Conservation (phyloP, 2,329 filamentous ascomycete genomes). For the Polychaeton citri region DNA sequence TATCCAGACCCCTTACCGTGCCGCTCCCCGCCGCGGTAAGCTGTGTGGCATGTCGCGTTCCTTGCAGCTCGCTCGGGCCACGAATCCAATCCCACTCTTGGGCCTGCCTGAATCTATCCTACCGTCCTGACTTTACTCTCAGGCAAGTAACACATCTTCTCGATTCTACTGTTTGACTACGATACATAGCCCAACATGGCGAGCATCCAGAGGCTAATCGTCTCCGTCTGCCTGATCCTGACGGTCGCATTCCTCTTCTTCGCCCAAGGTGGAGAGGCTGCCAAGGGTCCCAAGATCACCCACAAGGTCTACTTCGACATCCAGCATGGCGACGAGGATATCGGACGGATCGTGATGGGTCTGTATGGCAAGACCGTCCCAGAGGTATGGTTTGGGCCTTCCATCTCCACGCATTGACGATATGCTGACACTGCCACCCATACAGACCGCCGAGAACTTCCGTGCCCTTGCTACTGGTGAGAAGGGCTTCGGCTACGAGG, state of each 20-base stretch:
- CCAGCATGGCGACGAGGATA: slow-evolving; percentile 55
- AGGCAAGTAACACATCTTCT: no score
- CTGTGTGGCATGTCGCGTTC: no score
- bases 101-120: no score
- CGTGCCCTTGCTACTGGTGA: slow-evolving; percentile 71
- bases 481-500: slow-evolving; percentile 75
- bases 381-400: slow-evolving; percentile 43
- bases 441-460: slow-evolving; percentile 56
- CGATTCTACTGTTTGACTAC: neutral
- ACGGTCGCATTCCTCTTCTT: slow-evolving; percentile 64
- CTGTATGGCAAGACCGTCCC: slow-evolving; percentile 81
- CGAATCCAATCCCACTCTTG: no score
- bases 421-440: slow-evolving; percentile 1
- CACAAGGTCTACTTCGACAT: slow-evolving; percentile 69
- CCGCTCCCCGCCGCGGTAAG: no score
- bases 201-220: slow-evolving; percentile 55
- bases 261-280: slow-evolving; percentile 57
- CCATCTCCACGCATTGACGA: no score
- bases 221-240: slow-evolving; percentile 62
- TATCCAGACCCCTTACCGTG: no score
- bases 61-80: no score
- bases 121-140: no score
- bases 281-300: slow-evolving; percentile 51
- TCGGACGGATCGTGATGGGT: slow-evolving; percentile 67
- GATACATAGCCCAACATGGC: slow-evolving; percentile 46